These are phyloP conservation scores for Phytopythium boreale DNA, from an alignment of 352 stramenopile species.

Conservation along the genomic window DNA sequence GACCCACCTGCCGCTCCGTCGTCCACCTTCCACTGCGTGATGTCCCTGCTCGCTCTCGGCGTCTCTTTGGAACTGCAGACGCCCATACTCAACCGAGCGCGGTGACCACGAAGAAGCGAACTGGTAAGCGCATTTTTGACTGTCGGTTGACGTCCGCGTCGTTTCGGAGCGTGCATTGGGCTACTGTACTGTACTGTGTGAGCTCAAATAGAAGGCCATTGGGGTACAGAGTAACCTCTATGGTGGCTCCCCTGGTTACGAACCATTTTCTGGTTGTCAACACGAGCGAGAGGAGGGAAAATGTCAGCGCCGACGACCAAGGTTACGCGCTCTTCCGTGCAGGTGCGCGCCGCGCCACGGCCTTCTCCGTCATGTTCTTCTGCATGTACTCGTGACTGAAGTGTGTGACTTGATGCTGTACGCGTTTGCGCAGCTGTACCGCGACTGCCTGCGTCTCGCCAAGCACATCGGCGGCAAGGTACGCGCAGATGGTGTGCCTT, in stretches of 20 bases:
- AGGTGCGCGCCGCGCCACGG: conserved; percentile 27
- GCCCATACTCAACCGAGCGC: conserved; percentile 29
- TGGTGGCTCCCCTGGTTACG: not conserved
- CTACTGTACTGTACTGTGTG: not conserved
- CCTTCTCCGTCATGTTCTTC: not conserved
- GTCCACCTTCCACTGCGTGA: conserved; percentile 50
- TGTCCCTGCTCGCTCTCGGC: conserved; percentile 16
- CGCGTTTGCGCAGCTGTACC: conserved; percentile 54
- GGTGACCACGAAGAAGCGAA: not conserved
- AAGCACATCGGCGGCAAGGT: conserved; percentile 88
- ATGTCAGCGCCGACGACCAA: conserved; percentile 53
- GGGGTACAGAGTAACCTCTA: not conserved
- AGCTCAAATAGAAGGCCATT: not conserved
- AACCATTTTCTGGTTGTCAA: conserved; percentile 3
- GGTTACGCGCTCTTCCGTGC: conserved; percentile 70
- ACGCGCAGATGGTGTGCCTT: conserved; percentile 1
- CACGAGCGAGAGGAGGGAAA: not conserved
- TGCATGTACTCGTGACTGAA: not conserved
- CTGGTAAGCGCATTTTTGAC: conserved; percentile 1
- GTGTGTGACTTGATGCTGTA: not conserved
- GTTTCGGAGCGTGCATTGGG: conserved; percentile 8
- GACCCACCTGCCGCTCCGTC: conserved; percentile 12
- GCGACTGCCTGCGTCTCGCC: conserved; percentile 78
- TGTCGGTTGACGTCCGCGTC: conserved; percentile 13
- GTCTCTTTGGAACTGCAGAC: conserved; percentile 37